Evolutionary conservation across 441 rosid genomes (phyloP), one percentile per base, ranked within the genome.

Genomic region (Adansonia madagascariensis): DNA sequence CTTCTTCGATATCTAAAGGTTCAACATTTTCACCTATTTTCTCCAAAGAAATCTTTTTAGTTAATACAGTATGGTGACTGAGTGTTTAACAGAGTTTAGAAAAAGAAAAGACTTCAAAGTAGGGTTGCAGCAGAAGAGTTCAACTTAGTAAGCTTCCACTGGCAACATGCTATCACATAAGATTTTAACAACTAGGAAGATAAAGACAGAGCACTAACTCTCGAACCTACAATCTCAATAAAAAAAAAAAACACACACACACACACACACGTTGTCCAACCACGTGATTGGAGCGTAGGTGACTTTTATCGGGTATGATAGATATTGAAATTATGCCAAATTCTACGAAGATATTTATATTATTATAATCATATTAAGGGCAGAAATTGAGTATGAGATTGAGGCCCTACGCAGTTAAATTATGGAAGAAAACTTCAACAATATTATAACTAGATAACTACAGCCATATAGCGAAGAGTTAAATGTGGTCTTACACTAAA

Each of bases 11-110:
- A 83, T 88, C 95, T 64, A 87, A 74, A 3, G 99, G 99, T 78
- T 96, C 99, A 41, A 92, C 97, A 65, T 96, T 96, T 85, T 96
- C 98, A 83, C 98, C 99, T 96, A 78, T 77, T 65, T 77, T 79
- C 71, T 47, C 81, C 76, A 56, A 67, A 77, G 1, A 81, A 31
- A 24, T 27, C 0, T 4, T 59, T 39, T 11, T 22, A 71, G 57
- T 49, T 57, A 64, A 77, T 47, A 43, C 31, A 73, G 44, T 31
- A 31, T 12, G 14, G 1, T 1, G 15, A 71, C 35, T 1, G 1
- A 35, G 17, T 31, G 56, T 27, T 22, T 18, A 22, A 8, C 31
- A 12, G 18, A 35, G 46, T 2, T 12, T 7, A 56, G n/a, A 15
- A 5, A 46, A 71, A 47, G n/a, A 44, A 53, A 53, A 55, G 43